These are phyloP conservation scores for Phytophthora pistaciae DNA, from an alignment of 352 stramenopile genomes.

Conservation along the genomic window DNA sequence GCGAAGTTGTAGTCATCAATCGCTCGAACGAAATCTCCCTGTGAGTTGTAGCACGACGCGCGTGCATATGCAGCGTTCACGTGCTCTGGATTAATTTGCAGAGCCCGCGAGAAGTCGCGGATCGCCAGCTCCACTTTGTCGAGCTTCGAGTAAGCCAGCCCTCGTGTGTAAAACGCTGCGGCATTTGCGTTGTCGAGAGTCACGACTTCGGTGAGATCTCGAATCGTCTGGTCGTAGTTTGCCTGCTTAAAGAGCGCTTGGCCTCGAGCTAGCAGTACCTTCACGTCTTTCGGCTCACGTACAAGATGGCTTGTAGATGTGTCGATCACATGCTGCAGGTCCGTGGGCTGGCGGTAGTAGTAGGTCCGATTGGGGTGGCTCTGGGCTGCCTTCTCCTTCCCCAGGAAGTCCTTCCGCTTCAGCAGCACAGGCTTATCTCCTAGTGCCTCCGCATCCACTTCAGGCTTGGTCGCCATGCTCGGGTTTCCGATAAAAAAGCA, in stretches of 20 bases:
- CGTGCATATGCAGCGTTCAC: constrained; percentile 90
- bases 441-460: constrained; percentile 38
- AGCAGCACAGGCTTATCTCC: constrained; percentile 48
- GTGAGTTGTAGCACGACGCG: constrained; percentile 88
- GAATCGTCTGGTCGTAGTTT: constrained; percentile 61
- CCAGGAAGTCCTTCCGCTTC: constrained; percentile 86
- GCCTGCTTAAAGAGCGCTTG: constrained; percentile 85
- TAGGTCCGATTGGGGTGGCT: constrained; percentile 78
- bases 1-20: constrained; percentile 94
- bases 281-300: constrained; percentile 63
- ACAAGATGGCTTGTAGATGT: constrained; percentile 75
- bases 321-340: constrained; percentile 83
- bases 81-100: constrained; percentile 87
- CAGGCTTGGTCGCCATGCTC: constrained; percentile 47
- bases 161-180: constrained; percentile 77
- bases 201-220: constrained; percentile 59
- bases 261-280: constrained; percentile 76
- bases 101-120: constrained; percentile 74
- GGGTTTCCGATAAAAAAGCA: constrained; percentile 7
- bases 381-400: constrained; percentile 68
- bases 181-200: constrained; percentile 56
- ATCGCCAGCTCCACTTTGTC: constrained; percentile 80
- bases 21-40: constrained; percentile 84
- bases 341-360: constrained; percentile 77
- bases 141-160: constrained; percentile 76